Evolutionary conservation across 495 filamentous ascomycete genomes (phyloP).

Genomic region (Podospora pseudocomata): DNA sequence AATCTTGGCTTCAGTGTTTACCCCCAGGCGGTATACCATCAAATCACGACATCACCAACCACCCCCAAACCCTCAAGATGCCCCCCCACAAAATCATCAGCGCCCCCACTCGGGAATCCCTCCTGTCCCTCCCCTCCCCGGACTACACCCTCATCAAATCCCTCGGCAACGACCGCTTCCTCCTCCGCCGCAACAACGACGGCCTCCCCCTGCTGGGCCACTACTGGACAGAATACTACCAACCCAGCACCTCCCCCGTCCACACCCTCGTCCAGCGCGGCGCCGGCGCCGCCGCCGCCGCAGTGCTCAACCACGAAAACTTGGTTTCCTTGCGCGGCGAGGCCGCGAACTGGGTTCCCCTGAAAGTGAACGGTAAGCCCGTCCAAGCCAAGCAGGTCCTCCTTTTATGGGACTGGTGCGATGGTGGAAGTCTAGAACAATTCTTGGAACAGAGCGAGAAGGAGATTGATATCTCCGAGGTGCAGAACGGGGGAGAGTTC

Average conservation of each 20-base stretch:
- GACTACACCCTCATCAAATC: slow-evolving; percentile 19
- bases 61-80: not conserved
- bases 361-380: not conserved
- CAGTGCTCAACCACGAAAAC: slow-evolving; percentile 44
- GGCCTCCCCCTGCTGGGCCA: slow-evolving; percentile 23
- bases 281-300: slow-evolving; percentile 15
- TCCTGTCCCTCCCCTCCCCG: slow-evolving; percentile 4
- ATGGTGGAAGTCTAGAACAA: slow-evolving; percentile 35
- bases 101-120: not conserved
- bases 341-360: slow-evolving; percentile 9
- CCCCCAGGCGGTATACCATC: not conserved
- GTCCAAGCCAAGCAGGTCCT: slow-evolving; percentile 10
- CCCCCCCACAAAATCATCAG: not conserved
- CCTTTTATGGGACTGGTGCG: slow-evolving; percentile 40
- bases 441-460: slow-evolving; percentile 25
- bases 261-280: slow-evolving; percentile 9
- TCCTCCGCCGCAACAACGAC: slow-evolving; percentile 28
- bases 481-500: slow-evolving; percentile 13
- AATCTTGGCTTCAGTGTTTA: no score
- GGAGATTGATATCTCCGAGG: not conserved
- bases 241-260: not conserved
- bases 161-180: slow-evolving; percentile 8
- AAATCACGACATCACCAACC: not conserved
- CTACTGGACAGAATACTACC: slow-evolving; percentile 3
- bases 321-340: slow-evolving; percentile 34